These are phyloP conservation scores for Backusella tarrabulga DNA, from an alignment of 192 early-diverging fungal species.

Conservation along the genomic window DNA sequence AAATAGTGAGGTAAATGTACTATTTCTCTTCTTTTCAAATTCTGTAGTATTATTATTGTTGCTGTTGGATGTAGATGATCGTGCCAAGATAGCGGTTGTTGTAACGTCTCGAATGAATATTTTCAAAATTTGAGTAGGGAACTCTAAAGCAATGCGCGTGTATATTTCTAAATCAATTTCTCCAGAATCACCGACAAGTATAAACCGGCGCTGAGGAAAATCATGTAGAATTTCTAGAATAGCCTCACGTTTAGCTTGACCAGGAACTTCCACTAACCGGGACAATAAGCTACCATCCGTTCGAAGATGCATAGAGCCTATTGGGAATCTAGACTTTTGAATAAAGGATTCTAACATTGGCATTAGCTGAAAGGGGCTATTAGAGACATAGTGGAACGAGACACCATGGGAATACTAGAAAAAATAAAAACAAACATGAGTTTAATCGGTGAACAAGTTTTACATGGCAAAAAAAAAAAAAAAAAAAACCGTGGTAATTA, in stretches of 20 bases:
- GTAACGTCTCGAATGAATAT: slow-evolving; percentile 84
- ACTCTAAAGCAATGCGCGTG: slow-evolving; percentile 57
- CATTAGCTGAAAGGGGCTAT: slow-evolving; percentile 81
- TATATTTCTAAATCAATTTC: slow-evolving; percentile 84
- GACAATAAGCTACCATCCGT: slow-evolving; percentile 61
- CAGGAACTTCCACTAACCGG: slow-evolving; percentile 55
- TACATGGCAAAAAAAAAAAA: neutral
- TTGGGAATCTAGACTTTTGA: slow-evolving; percentile 63
- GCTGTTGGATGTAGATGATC: neutral
- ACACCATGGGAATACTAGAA: slow-evolving; percentile 55
- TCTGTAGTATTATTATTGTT: neutral
- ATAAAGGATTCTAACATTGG: slow-evolving; percentile 68
- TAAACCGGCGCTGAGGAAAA: slow-evolving; percentile 74
- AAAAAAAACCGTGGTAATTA: slow-evolving; percentile 10
- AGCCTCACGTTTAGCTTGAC: slow-evolving; percentile 48
- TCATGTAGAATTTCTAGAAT: slow-evolving; percentile 52
- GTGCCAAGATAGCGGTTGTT: slow-evolving; percentile 14
- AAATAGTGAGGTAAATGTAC: neutral
- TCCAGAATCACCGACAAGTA: slow-evolving; percentile 85
- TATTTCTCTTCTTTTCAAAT: neutral
- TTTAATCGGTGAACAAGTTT: neutral
- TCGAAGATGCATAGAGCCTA: slow-evolving; percentile 69
- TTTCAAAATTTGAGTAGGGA: slow-evolving; percentile 71
- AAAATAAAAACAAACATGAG: slow-evolving; percentile 12
- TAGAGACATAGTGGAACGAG: slow-evolving; percentile 85